Evolutionary conservation across 148 eudicot genomes (phyloP), one percentile per base, ranked within the genome.

Genomic region (Nyssa sinensis): DNA sequence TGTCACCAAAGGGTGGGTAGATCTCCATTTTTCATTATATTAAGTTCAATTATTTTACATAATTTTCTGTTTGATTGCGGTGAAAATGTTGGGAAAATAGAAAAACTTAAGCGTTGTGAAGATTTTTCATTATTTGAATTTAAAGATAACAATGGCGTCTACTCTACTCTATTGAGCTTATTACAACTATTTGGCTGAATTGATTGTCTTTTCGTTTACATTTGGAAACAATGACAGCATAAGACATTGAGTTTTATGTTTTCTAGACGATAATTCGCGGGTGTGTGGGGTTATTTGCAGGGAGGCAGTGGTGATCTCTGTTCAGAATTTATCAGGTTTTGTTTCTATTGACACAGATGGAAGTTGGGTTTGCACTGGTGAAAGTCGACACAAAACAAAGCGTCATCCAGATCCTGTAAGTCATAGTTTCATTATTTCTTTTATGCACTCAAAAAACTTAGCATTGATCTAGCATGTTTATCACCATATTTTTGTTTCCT

Each of bases 391-490:
- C 57, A 94, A 81, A 79, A 87, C 86, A 51, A 84, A 81, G 71
- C 93, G 74, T 71, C 83, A 80, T 77, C 89, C 87, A 2, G 84
- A 92, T 80, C 98, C 98, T 66, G 98, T 94, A 87, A 81, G 81
- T 78, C 31, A 24, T 31, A 49, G n/a, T 64, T 51, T 31, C 66
- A 67, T 32, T 55, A 7, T 41, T 53, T 67, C 35, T 34, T n/a
- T 71, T 66, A 24, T 66, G 51, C 70, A 69, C 1, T 53, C 19
- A 33, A 58, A 66, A 12, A 27, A 30, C 24, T 69, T 71, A 3
- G 66, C 62, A 24, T 34, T 64, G 8, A 55, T 24, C 13, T 1
- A 70, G 64, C 73, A 14, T 39, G 34, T 67, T 41, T 58, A 16
- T 57, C 1, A 19, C 33, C 47, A 19, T 9, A 27, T 27, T 13